Percentiles rank a stretch among this genome's conserved stretches.
Evolutionary conservation across 2,329 filamentous ascomycete species (phyloP).

Genomic region (Alternaria sp.): DNA sequence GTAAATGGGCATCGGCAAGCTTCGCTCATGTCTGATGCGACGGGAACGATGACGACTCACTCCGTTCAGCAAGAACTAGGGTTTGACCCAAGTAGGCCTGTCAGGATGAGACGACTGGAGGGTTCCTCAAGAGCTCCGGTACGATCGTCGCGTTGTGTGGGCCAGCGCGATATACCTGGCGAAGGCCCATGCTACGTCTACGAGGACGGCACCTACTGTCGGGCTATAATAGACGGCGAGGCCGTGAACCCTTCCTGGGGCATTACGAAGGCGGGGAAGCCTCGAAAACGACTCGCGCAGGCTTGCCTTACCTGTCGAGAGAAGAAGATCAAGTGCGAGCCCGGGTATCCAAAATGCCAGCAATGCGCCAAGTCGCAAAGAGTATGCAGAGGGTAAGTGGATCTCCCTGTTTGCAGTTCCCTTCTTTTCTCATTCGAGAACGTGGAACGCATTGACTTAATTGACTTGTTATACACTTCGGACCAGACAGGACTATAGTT

Average conservation of each 20-base stretch:
- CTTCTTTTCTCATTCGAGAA: slow-evolving; percentile 4
- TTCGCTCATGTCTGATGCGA: slow-evolving; percentile 35
- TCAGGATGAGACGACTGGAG: slow-evolving; percentile 42
- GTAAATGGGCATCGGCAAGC: slow-evolving; percentile 29
- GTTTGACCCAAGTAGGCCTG: slow-evolving; percentile 32
- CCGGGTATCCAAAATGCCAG: slow-evolving; percentile 82
- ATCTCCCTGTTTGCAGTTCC: neutral
- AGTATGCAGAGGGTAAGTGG: slow-evolving; percentile 71
- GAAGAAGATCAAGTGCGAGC: slow-evolving; percentile 98
- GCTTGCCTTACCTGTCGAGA: slow-evolving; percentile 93
- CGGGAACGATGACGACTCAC: slow-evolving; percentile 20
- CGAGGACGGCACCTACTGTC: slow-evolving; percentile 82
- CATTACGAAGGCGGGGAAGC: slow-evolving; percentile 91
- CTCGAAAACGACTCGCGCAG: slow-evolving; percentile 86
- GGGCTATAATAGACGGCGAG: slow-evolving; percentile 83
- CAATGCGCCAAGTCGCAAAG: slow-evolving; percentile 93
- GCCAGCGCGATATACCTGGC: slow-evolving; percentile 68
- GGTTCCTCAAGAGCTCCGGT: slow-evolving; percentile 41
- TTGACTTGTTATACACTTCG: slow-evolving; percentile 6
- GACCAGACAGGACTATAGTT: slow-evolving; percentile 18
- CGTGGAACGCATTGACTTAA: slow-evolving; percentile 31
- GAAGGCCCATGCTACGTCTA: slow-evolving; percentile 86
- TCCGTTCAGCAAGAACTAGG: slow-evolving; percentile 37
- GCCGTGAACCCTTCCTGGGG: slow-evolving; percentile 91
- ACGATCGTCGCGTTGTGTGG: slow-evolving; percentile 44